phyloP scores from a whole-genome alignment of 2,329 filamentous ascomycete genomes.

The Arthrobotrys sinensis region DNA sequence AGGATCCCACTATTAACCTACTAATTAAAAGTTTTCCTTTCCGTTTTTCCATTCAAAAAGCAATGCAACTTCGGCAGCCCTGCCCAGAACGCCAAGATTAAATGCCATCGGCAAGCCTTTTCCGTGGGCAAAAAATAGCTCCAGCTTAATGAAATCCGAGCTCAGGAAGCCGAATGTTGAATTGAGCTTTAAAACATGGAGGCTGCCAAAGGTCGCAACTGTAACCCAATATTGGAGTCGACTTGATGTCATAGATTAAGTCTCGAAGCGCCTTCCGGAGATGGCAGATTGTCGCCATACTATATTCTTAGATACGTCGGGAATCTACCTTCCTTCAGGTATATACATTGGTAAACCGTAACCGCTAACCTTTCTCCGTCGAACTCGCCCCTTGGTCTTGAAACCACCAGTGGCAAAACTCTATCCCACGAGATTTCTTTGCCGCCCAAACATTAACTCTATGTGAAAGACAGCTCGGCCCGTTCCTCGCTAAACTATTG shows the following conservation, averaged over 20 bases:
- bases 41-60: slow-evolving; percentile 5
- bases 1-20: slow-evolving; percentile 12
- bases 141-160: background rate
- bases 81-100: slow-evolving; percentile 3
- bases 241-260: background rate
- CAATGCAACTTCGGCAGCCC: slow-evolving; percentile 9
- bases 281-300: background rate
- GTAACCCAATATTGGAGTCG: background rate
- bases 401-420: background rate
- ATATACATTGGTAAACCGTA: too few species aligned
- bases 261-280: slow-evolving; percentile 12
- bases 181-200: background rate
- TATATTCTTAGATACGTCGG: background rate
- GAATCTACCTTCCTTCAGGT: too few species aligned
- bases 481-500: slow-evolving; percentile 3
- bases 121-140: slow-evolving; percentile 6
- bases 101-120: slow-evolving; percentile 1
- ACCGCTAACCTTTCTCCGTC: background rate
- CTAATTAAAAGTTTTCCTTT: slow-evolving; percentile 15
- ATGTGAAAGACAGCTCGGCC: background rate
- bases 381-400: background rate
- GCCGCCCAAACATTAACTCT: background rate
- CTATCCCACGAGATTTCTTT: slow-evolving; percentile 2
- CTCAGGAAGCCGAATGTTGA: background rate
- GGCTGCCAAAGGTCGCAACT: too few species aligned